These are phyloP conservation scores for Nigrospora osmanthi DNA, from an alignment of 2,329 filamentous ascomycete species.

Conservation along the genomic window DNA sequence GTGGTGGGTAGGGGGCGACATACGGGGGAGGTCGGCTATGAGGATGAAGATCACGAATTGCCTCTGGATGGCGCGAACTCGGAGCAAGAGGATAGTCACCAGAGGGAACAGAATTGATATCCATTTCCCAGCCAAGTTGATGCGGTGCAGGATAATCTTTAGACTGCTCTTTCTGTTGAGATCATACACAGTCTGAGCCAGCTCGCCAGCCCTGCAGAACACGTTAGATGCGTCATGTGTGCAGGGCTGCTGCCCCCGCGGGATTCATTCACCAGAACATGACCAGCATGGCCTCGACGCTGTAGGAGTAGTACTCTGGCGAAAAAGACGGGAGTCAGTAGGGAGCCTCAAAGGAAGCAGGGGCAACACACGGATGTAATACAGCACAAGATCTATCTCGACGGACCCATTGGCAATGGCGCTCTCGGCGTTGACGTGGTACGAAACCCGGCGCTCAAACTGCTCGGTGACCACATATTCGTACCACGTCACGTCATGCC, in stretches of 20 bases:
- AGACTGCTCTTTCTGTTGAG: slow-evolving; percentile 7
- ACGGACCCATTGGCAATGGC: slow-evolving; percentile 16
- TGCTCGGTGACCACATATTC: slow-evolving; percentile 9
- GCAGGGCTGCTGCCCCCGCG: too few relatives aligned
- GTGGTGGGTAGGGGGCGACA: slow-evolving; percentile 2
- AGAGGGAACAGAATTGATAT: slow-evolving; percentile 13
- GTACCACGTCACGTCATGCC: slow-evolving; percentile 11
- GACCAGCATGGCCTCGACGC: slow-evolving; percentile 15
- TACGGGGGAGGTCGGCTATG: slow-evolving; percentile 15
- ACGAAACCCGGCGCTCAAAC: slow-evolving; percentile 8
- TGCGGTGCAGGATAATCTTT: slow-evolving; percentile 6
- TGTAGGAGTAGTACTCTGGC: slow-evolving; percentile 16
- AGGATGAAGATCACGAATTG: slow-evolving; percentile 14
- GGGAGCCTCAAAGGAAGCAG: too few relatives aligned
- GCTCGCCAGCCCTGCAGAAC: slow-evolving; percentile 4
- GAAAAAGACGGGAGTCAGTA: background rate
- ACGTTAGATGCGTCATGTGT: background rate
- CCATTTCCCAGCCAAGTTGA: slow-evolving; percentile 13
- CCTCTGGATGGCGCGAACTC: slow-evolving; percentile 8
- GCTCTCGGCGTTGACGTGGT: slow-evolving; percentile 13
- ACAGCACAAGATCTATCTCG: slow-evolving; percentile 14
- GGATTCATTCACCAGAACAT: slow-evolving; percentile 12
- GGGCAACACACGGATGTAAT: slow-evolving; percentile 14
- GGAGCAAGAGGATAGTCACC: slow-evolving; percentile 13
- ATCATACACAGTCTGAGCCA: slow-evolving; percentile 8